Conservation (phyloP, 2,329 filamentous ascomycete genomes). For the Coniella lustricola region DNA sequence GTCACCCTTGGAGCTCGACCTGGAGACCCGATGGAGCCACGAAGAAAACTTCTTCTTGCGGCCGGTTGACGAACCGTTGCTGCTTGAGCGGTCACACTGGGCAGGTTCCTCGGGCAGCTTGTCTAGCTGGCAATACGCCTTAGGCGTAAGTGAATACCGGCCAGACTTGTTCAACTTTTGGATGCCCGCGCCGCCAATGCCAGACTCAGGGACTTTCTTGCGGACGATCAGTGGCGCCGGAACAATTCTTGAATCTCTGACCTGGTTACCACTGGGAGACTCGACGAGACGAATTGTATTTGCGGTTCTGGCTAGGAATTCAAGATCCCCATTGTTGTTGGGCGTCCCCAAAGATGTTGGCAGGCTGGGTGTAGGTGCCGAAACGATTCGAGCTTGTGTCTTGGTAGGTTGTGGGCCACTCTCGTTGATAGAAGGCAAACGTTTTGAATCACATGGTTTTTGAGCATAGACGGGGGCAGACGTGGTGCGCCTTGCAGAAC, state of each 20-base stretch:
- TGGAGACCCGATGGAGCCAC: slow-evolving; percentile 42
- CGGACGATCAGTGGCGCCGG: slow-evolving; percentile 35
- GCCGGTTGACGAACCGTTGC: slow-evolving; percentile 17
- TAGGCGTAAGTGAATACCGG: slow-evolving; percentile 22
- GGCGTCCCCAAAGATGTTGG: slow-evolving; percentile 12
- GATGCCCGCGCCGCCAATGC: background rate
- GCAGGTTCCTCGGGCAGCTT: slow-evolving; percentile 18
- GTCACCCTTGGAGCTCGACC: slow-evolving; percentile 30
- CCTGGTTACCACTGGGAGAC: slow-evolving; percentile 34
- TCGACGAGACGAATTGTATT: slow-evolving; percentile 51
- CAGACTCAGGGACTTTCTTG: slow-evolving; percentile 27
- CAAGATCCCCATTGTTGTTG: slow-evolving; percentile 31
- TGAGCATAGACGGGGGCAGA: slow-evolving; percentile 45
- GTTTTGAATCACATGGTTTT: slow-evolving; percentile 29
- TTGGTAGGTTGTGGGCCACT: slow-evolving; percentile 23
- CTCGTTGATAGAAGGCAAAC: slow-evolving; percentile 45
- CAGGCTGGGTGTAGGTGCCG: slow-evolving; percentile 32
- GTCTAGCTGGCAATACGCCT: slow-evolving; percentile 13
- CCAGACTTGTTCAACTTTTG: slow-evolving; percentile 10
- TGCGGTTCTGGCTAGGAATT: slow-evolving; percentile 37
- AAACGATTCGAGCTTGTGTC: slow-evolving; percentile 38
- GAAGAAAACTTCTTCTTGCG: slow-evolving; percentile 37
- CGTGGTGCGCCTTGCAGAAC: slow-evolving; percentile 37
- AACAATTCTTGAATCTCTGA: slow-evolving; percentile 25
- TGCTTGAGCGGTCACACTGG: slow-evolving; percentile 10